Base-by-base conservation (phyloP, 2,329 filamentous ascomycete genomes). In the Byssothecium circinans region DNA sequence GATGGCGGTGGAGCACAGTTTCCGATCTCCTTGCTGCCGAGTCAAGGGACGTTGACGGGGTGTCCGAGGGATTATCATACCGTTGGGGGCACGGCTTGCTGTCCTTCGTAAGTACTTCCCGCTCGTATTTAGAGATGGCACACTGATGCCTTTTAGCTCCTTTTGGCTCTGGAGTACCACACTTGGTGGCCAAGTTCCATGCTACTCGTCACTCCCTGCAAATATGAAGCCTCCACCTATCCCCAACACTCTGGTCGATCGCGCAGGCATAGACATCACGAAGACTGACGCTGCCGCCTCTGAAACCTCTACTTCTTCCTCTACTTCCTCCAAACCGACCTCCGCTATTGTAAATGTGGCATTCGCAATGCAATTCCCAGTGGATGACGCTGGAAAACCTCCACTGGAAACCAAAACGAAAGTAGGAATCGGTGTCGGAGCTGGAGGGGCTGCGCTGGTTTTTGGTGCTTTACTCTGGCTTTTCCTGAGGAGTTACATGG, bases 161-260 rank as follows among this genome's bases (percentile, higher is more conserved):
- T 60, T 58, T 30, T 52, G 49, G 47, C 52, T 52, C 6, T 60
- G 57, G 57, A 58, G 43, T 41, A 53, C 53, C 6, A 36, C 54
- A 4, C 38, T 69, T 20, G 64, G 58, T 25, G 59, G 58, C n/a
- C 57, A 60, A 52, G 60, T 56, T 5, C 64, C 62, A 15, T 69
- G 65, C 54, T 64, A 63, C 30, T 54, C 51, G 1, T 54, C 48
- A 8, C 47, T 54, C 12, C 20, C 25, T 15, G 23, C 40, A 15
- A 50, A 41, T 10, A 40, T 54, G 18, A 41, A 42, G 8, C 45
- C 47, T 18, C 51, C 48, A 8, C 47, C 48, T 2, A 54, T 61
- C 14, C 57, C 57, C 14, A 54, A 52, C 20, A 53, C 52, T 15
- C 34, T 55, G 18, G 33, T 41, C 20, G 25, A 33, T 34, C 20